Evolutionary conservation across 352 stramenopile genomes (phyloP), one percentile per base, ranked within the genome.

Genomic region (Plasmopara halstedii): DNA sequence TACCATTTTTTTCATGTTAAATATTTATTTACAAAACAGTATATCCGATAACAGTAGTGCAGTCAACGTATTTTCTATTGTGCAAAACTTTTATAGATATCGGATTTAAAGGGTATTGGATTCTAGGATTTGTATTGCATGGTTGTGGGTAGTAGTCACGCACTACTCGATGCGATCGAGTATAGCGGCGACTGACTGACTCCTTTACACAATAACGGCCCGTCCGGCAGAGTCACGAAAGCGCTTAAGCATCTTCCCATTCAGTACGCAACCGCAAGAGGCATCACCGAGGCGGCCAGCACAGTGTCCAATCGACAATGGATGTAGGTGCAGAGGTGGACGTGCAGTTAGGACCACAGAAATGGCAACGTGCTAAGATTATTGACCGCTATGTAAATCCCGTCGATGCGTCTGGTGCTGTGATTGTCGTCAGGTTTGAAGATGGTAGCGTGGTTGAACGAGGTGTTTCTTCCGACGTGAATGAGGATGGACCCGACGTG

Each of bases 321-420:
- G 70, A 86, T 62, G 62, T 85, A 41, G 73, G 68, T 50, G 67
- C 65, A 8, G 56, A 85, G 47, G 77, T 84, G 43, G 73, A 84
- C 61, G 70, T 84, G 54, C 59, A 71, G 44, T 34, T 68, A 19
- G 47, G 25, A 20, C 55, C 70, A 41, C 56, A 67, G 38, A 51
- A 49, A 25, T 88, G 77, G 73, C 67, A 53, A 29, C 70, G 60
- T 19, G 77, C 61, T 26, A 42, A 67, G 32, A 60, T 86, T 36
- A 65, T 85, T 35, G 73, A 88, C 58, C 67, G 77, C 42, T 85
- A 85, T 43, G 58, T 64, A 38, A 83, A 60, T 33, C 66, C 67
- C 19, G 74, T 83, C 42, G 67, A 83, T 34, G 42, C 64, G 6
- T 58, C 58, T 0, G 71, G 70, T 27, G 67, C 73, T 10, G 63